Percentiles rank a stretch among this genome's conserved stretches.
Conservation (phyloP, 208 protist species). For the Naegleria fowleri region DNA sequence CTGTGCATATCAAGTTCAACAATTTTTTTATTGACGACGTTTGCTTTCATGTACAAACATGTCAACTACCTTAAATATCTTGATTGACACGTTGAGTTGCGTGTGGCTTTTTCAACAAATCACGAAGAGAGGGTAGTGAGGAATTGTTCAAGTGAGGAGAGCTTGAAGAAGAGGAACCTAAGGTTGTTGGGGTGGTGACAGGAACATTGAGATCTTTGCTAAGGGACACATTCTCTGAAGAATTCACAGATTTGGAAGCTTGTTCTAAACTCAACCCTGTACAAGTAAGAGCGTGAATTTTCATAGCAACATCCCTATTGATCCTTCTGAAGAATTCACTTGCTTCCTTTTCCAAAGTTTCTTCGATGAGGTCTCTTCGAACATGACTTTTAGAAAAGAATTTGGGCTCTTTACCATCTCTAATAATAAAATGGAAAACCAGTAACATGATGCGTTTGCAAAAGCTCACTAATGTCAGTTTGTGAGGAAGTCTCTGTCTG, state of each 20-base stretch:
- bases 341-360: not conserved
- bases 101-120: not conserved
- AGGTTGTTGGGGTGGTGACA: too few relatives aligned
- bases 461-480: not conserved
- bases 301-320: not conserved
- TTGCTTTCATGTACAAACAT: too few relatives aligned
- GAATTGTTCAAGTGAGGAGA: not conserved
- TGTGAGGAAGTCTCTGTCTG: slow-evolving; percentile 5
- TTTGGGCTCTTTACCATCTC: slow-evolving; percentile 25
- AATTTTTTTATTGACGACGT: too few relatives aligned
- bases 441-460: not conserved
- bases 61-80: too few relatives aligned
- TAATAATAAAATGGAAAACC: slow-evolving; percentile 16
- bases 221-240: not conserved
- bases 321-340: slow-evolving; percentile 9
- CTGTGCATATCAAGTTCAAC: too few relatives aligned
- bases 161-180: not conserved
- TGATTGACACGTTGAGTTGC: too few relatives aligned
- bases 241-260: not conserved
- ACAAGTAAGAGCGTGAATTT: not conserved
- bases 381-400: not conserved
- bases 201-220: not conserved
- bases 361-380: not conserved
- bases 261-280: not conserved
- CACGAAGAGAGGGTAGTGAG: not conserved